These are phyloP conservation scores for Malus hybrid DNA, from an alignment of 331 rosid species.

Conservation along the genomic window DNA sequence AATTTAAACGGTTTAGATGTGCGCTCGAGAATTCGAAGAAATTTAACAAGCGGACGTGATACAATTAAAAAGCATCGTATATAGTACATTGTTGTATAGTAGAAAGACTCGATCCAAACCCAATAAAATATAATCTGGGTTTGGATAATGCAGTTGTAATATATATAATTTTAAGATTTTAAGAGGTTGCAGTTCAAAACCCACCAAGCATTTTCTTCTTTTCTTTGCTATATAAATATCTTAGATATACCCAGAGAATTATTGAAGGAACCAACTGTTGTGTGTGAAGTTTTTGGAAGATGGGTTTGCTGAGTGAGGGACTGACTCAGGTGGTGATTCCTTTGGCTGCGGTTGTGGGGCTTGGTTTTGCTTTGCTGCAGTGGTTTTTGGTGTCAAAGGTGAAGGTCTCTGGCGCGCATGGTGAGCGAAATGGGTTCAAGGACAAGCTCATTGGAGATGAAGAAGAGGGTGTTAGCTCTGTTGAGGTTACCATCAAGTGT, in stretches of 20 bases:
- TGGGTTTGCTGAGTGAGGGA: slow-evolving; percentile 51
- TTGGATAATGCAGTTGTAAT: background rate
- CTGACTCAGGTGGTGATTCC: slow-evolving; percentile 52
- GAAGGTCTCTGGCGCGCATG: slow-evolving; percentile 25
- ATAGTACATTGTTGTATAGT: no score
- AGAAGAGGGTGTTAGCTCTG: slow-evolving; percentile 39
- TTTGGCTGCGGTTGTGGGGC: slow-evolving; percentile 45
- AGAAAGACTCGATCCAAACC: background rate
- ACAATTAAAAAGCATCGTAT: no score
- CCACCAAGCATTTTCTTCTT: background rate
- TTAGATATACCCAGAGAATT: slow-evolving; percentile 5
- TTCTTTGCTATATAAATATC: slow-evolving; percentile 3
- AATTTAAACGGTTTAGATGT: background rate
- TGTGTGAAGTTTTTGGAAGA: slow-evolving; percentile 9
- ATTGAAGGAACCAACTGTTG: background rate
- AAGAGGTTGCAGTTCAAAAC: background rate
- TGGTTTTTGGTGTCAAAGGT: slow-evolving; percentile 55
- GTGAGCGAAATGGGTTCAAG: slow-evolving; percentile 15
- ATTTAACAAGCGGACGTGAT: background rate
- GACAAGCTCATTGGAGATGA: slow-evolving; percentile 37
- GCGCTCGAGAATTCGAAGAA: background rate
- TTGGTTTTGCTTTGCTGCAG: slow-evolving; percentile 56
- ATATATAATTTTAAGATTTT: background rate
- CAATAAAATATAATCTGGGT: background rate
- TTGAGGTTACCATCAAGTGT: slow-evolving; percentile 42